Conservation (phyloP, 2,329 filamentous ascomycete species). For the Xylariaceae sp. region DNA sequence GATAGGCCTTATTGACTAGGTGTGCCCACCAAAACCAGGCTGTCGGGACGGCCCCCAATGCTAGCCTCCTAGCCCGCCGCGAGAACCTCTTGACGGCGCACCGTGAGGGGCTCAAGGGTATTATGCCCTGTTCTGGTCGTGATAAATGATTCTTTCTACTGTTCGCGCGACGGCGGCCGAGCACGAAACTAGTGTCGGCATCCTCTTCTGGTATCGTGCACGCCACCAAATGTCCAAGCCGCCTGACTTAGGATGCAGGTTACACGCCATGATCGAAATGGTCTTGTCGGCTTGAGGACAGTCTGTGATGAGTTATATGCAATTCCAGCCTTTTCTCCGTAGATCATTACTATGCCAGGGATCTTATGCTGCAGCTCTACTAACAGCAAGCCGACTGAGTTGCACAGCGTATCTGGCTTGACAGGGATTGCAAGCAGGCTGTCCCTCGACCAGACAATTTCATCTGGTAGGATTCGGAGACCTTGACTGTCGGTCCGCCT, state of each 20-base stretch:
- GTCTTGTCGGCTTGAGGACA: no score
- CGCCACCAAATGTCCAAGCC: no score
- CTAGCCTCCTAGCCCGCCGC: background rate
- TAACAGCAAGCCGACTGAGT: slow-evolving; percentile 2
- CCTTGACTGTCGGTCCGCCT: slow-evolving; percentile 5
- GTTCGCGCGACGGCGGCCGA: no score
- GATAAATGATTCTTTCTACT: no score
- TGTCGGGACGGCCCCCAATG: slow-evolving; percentile 9
- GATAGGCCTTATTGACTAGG: slow-evolving; percentile 10
- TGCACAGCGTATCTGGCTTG: slow-evolving; percentile 1
- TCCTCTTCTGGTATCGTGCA: no score
- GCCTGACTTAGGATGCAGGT: no score
- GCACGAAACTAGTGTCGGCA: no score
- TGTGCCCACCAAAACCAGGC: slow-evolving; percentile 6
- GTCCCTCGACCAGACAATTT: background rate
- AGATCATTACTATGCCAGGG: slow-evolving; percentile 1
- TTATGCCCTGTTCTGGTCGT: no score
- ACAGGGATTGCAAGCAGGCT: slow-evolving; percentile 6
- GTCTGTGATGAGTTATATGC: no score
- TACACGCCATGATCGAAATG: no score
- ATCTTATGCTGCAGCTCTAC: slow-evolving; percentile 4
- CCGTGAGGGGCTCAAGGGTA: background rate
- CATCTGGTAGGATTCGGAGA: slow-evolving; percentile 1
- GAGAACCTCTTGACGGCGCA: background rate
- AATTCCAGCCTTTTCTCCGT: no score